Base-by-base conservation (phyloP, 495 filamentous ascomycete genomes). In the Staphylotrichum longicolle region DNA sequence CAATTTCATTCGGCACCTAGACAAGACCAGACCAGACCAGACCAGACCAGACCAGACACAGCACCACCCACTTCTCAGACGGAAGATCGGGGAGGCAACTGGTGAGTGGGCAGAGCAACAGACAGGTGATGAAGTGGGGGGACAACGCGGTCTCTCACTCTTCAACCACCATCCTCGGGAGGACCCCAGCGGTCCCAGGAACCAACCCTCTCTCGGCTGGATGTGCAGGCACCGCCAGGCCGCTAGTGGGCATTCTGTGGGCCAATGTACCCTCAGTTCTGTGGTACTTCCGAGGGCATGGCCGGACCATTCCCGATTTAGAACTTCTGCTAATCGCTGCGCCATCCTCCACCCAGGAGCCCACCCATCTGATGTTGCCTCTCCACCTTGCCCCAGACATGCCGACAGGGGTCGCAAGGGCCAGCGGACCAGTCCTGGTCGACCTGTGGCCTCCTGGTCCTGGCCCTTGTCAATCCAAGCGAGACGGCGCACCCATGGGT, bases 341-440 rank as follows among this genome's bases (percentile, higher is more conserved):
- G 72, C 72, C 72, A 60, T 71, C 63, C 57, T 70, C 61, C 57
- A 60, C 64, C 60, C 47, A 54, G 61, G 55, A 60, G 41, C 67
- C 69, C 64, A 70, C 75, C 72, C 76, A 76, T 77, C 76, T 78
- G 70, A 79, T 74, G 75, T 78, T 77, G 74, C 73, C 72, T 57
- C 66, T 72, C 65, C 68, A 68, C 72, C 48, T 75, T 77, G 74
- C 77, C 75, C 77, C 77, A 80, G 75, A 79, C 72, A 76, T 73
- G 66, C 67, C 68, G 77, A 69, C 73, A 75, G 66, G 70, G 72
- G 66, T 50, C 15, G 35, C 53, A 46, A 48, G 7, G 63, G 39
- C 50, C 52, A 58, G 52, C 58, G 61, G 51, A 59, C 62, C 55
- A 64, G 66, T 66, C 66, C 63, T 61, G 55, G 69, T 61, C 54